These are phyloP conservation scores for Verticillium klebahnii DNA, from an alignment of 2,329 filamentous ascomycete species.

Conservation along the genomic window DNA sequence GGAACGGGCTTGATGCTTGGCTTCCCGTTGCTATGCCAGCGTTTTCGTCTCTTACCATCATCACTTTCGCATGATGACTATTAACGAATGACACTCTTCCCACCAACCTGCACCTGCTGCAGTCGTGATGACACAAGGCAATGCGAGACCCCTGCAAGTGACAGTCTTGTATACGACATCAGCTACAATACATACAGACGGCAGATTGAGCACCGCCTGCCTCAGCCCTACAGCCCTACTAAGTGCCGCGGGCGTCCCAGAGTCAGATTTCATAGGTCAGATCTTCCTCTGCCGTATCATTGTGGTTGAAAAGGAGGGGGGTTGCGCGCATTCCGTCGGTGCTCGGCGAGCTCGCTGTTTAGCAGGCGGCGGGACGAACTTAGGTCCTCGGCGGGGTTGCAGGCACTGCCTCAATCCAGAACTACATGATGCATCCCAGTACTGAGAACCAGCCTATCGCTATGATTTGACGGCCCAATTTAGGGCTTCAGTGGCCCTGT, in stretches of 20 bases:
- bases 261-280: background rate
- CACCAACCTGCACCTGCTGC: background rate
- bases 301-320: background rate
- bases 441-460: background rate
- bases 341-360: background rate
- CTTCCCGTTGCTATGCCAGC: slow-evolving; percentile 4
- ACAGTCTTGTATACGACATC: background rate
- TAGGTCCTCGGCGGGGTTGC: background rate
- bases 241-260: background rate
- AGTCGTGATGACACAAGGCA: background rate
- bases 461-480: no score
- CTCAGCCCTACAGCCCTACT: background rate
- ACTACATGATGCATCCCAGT: background rate
- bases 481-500: no score
- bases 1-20: background rate
- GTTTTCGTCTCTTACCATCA: slow-evolving; percentile 6
- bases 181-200: background rate
- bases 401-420: background rate
- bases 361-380: background rate
- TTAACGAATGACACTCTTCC: slow-evolving; percentile 10
- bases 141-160: background rate
- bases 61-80: slow-evolving; percentile 7
- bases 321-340: background rate
- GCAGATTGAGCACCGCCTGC: background rate
- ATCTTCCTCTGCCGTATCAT: background rate